Percentiles rank a stretch among this genome's conserved stretches.
Conservation (phyloP, 2,329 filamentous ascomycete genomes). For the Fusarium sp. region DNA sequence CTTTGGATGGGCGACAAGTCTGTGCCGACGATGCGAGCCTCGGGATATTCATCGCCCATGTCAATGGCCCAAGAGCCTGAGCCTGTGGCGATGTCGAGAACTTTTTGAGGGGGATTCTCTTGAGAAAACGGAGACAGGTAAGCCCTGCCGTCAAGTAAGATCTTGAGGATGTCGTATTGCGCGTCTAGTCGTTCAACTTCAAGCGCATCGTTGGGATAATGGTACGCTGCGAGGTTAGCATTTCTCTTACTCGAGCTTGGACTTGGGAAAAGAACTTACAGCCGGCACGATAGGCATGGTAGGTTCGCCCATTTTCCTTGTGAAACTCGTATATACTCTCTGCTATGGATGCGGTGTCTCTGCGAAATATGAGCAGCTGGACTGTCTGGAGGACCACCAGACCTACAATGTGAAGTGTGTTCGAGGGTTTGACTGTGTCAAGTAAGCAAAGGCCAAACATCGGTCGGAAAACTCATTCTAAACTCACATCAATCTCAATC, state of each 20-base stretch:
- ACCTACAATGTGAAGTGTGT: not conserved
- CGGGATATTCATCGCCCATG: not conserved
- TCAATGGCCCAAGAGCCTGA: slow-evolving; percentile 2
- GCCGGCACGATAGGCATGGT: not conserved
- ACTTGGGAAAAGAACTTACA: not conserved
- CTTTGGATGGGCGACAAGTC: slow-evolving; percentile 3
- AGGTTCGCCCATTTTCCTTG: not conserved
- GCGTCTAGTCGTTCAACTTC: not conserved
- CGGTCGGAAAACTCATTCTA: not conserved
- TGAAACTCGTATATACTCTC: not conserved
- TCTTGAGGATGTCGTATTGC: not conserved
- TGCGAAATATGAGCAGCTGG: not conserved
- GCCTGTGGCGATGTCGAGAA: slow-evolving; percentile 3
- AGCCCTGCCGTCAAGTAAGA: not conserved
- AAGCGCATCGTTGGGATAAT: not conserved
- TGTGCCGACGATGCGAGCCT: slow-evolving; percentile 1
- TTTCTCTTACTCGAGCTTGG: not conserved
- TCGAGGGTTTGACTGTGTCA: not conserved
- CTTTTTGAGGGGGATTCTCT: not conserved
- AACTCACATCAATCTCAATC: not conserved
- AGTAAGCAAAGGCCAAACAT: not conserved
- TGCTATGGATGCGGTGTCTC: not conserved
- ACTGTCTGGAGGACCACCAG: not conserved
- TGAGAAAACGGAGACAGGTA: not conserved
- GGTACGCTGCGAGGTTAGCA: not conserved